Evolutionary conservation across 805 yeast genomes (phyloP).

Genomic region (Pichia paraexigua): DNA sequence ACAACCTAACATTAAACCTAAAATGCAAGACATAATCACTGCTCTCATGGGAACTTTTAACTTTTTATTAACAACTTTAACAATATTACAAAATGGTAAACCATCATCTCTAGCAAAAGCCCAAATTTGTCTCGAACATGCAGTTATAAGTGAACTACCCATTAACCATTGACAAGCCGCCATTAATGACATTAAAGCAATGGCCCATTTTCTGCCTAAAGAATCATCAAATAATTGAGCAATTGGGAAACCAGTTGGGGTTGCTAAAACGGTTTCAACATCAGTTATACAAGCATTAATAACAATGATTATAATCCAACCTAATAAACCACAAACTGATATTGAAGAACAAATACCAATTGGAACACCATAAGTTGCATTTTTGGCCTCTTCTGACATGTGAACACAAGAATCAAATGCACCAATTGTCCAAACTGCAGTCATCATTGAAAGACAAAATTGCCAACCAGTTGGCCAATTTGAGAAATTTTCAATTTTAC

Average conservation of each 20-base stretch:
- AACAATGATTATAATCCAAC: constrained; percentile 36
- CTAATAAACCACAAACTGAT: constrained; percentile 34
- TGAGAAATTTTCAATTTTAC: constrained; percentile 27
- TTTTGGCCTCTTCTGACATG: constrained; percentile 41
- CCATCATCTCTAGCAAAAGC: constrained; percentile 48
- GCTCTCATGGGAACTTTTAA: constrained; percentile 39
- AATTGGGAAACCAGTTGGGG: constrained; percentile 35
- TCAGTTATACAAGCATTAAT: constrained; percentile 28
- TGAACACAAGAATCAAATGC: constrained; percentile 45
- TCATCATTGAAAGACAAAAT: constrained; percentile 36
- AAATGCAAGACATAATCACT: constrained; percentile 32
- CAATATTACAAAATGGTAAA: constrained; percentile 35
- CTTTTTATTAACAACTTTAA: constrained; percentile 35
- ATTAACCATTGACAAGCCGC: constrained; percentile 42
- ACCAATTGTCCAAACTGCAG: constrained; percentile 45
- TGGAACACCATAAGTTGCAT: constrained; percentile 36
- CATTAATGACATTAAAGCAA: constrained; percentile 40
- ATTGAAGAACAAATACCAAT: constrained; percentile 42
- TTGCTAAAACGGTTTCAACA: constrained; percentile 25
- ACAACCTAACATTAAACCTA: constrained; percentile 32
- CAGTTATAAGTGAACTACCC: constrained; percentile 40
- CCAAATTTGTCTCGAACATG: constrained; percentile 44
- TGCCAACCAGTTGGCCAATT: constrained; percentile 37
- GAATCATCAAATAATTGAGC: constrained; percentile 42
- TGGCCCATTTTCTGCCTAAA: constrained; percentile 41